phyloP scores from a whole-genome alignment of 805 yeast genomes.

The Metschnikowia kunwiensis region DNA sequence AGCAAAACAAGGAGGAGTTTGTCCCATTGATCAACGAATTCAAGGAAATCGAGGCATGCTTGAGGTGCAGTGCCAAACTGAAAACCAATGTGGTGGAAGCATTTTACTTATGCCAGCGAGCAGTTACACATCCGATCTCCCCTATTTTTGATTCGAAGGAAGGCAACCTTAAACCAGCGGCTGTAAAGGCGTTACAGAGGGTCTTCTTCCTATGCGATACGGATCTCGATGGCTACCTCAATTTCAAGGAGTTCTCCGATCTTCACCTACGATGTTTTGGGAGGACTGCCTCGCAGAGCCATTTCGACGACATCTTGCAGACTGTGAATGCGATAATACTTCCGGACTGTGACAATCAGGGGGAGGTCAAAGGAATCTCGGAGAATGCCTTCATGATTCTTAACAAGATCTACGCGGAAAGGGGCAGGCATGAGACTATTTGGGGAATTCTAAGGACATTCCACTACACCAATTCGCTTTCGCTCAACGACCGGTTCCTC shows the following conservation, averaged over 20 bases:
- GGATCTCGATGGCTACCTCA: constrained; percentile 84
- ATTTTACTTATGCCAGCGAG: constrained; percentile 88
- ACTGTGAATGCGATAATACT: constrained; percentile 32
- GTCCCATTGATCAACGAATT: constrained; percentile 83
- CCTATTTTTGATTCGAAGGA: constrained; percentile 93
- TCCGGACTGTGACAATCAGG: constrained; percentile 17
- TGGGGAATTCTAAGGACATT: constrained; percentile 92
- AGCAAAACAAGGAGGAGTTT: constrained; percentile 66
- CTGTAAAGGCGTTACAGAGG: constrained; percentile 71
- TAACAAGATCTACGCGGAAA: constrained; percentile 80
- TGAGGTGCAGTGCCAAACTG: constrained; percentile 82
- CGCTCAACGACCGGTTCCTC: constrained; percentile 75
- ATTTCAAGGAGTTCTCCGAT: constrained; percentile 63
- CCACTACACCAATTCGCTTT: constrained; percentile 87
- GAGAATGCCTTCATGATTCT: constrained; percentile 72
- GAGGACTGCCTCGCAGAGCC: constrained; percentile 30
- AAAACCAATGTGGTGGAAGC: constrained; percentile 86
- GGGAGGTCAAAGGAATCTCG: constrained; percentile 52
- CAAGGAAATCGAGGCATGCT: constrained; percentile 91
- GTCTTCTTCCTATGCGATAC: constrained; percentile 82
- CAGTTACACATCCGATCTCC: constrained; percentile 88
- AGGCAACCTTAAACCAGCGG: constrained; percentile 73
- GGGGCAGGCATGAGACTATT: constrained; percentile 92
- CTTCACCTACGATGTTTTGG: constrained; percentile 77
- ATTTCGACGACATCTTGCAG: constrained; percentile 37